Conservation (phyloP, 345 rosid species). For the Garcia nutans region DNA sequence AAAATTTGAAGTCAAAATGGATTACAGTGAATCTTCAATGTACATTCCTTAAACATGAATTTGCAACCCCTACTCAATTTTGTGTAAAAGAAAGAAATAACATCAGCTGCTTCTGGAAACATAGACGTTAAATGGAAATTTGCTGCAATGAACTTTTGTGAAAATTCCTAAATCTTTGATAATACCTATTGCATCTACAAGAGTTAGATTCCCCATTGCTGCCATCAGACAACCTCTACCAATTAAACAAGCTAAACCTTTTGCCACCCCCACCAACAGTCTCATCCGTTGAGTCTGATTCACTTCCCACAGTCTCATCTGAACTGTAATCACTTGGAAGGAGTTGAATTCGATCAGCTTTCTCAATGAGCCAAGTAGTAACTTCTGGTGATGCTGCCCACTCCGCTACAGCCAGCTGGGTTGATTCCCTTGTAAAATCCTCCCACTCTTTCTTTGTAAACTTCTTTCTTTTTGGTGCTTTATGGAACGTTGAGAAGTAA, state of each 20-base stretch:
- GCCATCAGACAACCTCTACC: conserved; percentile 25
- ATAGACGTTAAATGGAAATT: background rate
- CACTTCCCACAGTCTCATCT: conserved; percentile 58
- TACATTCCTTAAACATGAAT: background rate
- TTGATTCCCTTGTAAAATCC: conserved; percentile 64
- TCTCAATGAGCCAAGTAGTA: conserved; percentile 65
- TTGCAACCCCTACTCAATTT: background rate
- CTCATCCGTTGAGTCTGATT: conserved; percentile 57
- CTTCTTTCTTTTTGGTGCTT: conserved; percentile 50
- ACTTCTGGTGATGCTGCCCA: conserved; percentile 70
- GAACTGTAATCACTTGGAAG: conserved; percentile 46
- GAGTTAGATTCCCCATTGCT: background rate
- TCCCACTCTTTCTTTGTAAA: conserved; percentile 70
- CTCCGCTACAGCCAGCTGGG: conserved; percentile 23
- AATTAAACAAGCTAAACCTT: conserved; percentile 37
- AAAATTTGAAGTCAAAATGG: background rate
- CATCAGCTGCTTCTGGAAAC: background rate
- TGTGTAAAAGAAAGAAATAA: background rate
- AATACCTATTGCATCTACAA: background rate
- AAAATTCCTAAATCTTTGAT: conserved; percentile 9
- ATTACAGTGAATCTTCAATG: background rate
- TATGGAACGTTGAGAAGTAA: conserved; percentile 76
- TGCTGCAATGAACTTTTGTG: no score
- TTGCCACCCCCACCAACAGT: conserved; percentile 27
- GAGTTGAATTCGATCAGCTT: conserved; percentile 66